These are phyloP conservation scores for Flaveria trinervia DNA, from an alignment of 129 eudicot genomes.

Conservation along the genomic window DNA sequence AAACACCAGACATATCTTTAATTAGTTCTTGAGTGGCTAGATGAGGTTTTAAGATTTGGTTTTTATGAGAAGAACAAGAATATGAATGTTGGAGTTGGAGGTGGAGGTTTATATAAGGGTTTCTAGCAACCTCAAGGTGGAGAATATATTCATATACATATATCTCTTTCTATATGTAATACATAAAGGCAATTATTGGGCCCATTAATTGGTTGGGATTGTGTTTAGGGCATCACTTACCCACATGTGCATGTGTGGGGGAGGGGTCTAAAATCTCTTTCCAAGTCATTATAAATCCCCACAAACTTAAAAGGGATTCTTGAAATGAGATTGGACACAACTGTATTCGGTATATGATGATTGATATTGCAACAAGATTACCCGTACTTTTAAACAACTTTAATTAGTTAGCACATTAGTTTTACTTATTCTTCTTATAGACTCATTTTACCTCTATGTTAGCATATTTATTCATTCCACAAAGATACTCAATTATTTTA, in stretches of 20 bases:
- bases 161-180: not conserved
- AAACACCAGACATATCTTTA: slow-evolving; percentile 80
- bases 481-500: no score
- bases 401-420: no score
- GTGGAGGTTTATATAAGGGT: slow-evolving; percentile 50
- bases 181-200: not conserved
- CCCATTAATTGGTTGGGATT: slow-evolving; percentile 19
- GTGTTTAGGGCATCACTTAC: slow-evolving; percentile 30
- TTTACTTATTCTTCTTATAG: no score
- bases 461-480: no score
- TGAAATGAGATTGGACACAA: not conserved
- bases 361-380: not conserved
- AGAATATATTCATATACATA: slow-evolving; percentile 13
- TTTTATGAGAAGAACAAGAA: slow-evolving; percentile 22
- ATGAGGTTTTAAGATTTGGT: not conserved
- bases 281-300: slow-evolving; percentile 22
- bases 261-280: slow-evolving; percentile 35
- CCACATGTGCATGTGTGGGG: slow-evolving; percentile 35
- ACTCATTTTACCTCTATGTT: no score
- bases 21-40: not conserved
- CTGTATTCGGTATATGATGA: slow-evolving; percentile 18
- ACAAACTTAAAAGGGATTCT: slow-evolving; percentile 26
- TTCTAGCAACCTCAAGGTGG: slow-evolving; percentile 23
- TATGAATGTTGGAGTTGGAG: slow-evolving; percentile 22
- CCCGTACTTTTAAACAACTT: no score